Base-by-base conservation (phyloP, 164 flowering plant species). In the Stephania japonica region DNA sequence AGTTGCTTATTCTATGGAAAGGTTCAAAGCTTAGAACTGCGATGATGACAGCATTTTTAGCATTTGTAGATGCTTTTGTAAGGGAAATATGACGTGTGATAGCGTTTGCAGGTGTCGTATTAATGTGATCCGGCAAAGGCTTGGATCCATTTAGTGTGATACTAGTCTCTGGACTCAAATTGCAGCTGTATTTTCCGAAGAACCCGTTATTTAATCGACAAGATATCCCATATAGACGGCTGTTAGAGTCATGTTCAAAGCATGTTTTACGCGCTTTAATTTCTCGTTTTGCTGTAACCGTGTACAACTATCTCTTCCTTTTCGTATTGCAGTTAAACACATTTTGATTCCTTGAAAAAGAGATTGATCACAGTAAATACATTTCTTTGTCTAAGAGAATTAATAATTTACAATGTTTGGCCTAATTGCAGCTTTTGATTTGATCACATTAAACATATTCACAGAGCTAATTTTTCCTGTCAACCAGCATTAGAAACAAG, bases 361-460 rank as follows among this genome's bases (percentile, higher is more conserved):
- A 1, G 61, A 53, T 47, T 47, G 53, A 47, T 12, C 13, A 11
- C 53, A 47, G 12, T 2, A 47, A 47, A 47, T 3, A 47, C 1
- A 47, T 27, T 25, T 69, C 72, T 23, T 23, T 27, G 7, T 66
- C 4, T 67, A 67, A 18, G 26, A 67, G 47, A 67, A 67, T 24
- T 38, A 65, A 5, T 11, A 26, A 25, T 25, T 65, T 27, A 25
- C 41, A 65, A 65, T 26, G 4, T 12, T 25, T 23, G 2, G 26
- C 41, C 47, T 70, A 24, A 11, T 49, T 41, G 41, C 53, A 41
- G 75, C 68, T 68, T 64, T 64, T 67, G 75, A n/a, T n/a, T n/a
- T n/a, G n/a, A n/a, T n/a, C n/a, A n/a, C n/a, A n/a, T n/a, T n/a
- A n/a, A n/a, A n/a, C n/a, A n/a, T 65, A 66, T 32, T 61, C 65